Conservation (phyloP, 75 land plant genomes). For the Ceratopteris richardii region DNA sequence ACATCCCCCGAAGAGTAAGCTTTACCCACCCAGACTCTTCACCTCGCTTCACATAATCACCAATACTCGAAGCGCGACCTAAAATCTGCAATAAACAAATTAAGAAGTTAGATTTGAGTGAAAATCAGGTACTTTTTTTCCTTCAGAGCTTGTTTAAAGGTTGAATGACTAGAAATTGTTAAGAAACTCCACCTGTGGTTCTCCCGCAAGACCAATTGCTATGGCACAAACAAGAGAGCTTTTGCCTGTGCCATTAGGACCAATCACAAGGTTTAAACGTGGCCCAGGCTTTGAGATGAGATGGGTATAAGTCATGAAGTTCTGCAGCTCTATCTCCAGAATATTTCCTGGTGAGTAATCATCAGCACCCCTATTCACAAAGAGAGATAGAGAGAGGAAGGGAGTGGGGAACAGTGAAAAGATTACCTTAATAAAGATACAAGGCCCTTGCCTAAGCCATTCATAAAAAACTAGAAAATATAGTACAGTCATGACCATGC, state of each 20-base stretch:
- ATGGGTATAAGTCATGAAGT: constrained; percentile 83
- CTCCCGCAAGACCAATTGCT: constrained; percentile 90
- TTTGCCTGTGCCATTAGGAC: constrained; percentile 96
- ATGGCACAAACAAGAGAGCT: constrained; percentile 97
- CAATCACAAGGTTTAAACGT: constrained; percentile 87
- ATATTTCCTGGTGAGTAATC: constrained; percentile 83
- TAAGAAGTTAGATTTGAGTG: background rate
- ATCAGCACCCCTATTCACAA: constrained; percentile 50
- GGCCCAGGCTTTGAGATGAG: constrained; percentile 77
- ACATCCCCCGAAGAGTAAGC: constrained; percentile 51
- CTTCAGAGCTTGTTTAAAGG: too few relatives aligned
- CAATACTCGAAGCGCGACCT: constrained; percentile 78
- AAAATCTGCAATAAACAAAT: constrained; percentile 41
- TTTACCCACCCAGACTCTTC: constrained; percentile 74
- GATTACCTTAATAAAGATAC: too few relatives aligned
- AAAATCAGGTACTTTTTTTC: too few relatives aligned
- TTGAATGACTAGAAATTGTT: too few relatives aligned
- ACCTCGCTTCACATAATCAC: constrained; percentile 91
- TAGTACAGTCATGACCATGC: too few relatives aligned
- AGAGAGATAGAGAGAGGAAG: too few relatives aligned
- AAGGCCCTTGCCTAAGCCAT: too few relatives aligned
- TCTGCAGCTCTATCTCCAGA: constrained; percentile 74
- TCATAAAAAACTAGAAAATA: too few relatives aligned
- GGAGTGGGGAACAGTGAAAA: too few relatives aligned
- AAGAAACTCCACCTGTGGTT: constrained; percentile 61